Evolutionary conservation across 768 basidiomycete genomes (phyloP), one percentile per base, ranked within the genome.

Genomic region (Leccinum disarticulatum): DNA sequence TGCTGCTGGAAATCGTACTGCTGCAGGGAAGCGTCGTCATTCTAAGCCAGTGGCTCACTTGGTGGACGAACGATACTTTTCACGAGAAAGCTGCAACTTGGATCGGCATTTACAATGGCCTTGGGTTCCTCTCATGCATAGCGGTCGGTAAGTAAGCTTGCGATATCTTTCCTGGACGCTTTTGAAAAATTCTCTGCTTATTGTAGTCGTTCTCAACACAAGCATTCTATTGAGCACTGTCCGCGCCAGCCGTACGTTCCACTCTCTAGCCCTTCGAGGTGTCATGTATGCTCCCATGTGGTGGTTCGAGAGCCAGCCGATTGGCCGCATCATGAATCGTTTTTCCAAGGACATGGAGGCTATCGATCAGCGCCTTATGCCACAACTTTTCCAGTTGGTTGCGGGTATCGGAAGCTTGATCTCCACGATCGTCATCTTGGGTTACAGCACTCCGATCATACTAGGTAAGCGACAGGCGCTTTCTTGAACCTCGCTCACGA

Each of bases 241-340:
- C 31, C 67, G 67, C 25, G 71, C 71, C 8, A 68, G 71, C 55
- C 66, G 70, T 47, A 62, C 57, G 33, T 60, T 73, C 62, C 66
- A 75, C 47, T 68, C 65, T 48, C 63, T 51, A 17, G 62, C 63
- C 4, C 65, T 70, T 33, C 48, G 50, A 13, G 69, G 69, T 49
- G 69, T 70, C 54, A 54, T 70, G 31, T 28, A 61, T 36, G 67
- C 69, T 52, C 69, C 69, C 35, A 60, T 70, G 46, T 70, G 69
- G 69, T 70, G 69, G 69, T 70, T 70, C 59, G 69, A 70, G 57
- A 63, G 69, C 58, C 69, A 70, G 55, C 77, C 76, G 10, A 75
- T 74, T 41, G 82, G 81, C 1, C 76, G 78, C 1, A 76, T 83
- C 58, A 75, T 79, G 64, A 82, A 81, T 62, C 74, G 82, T 10